Base-by-base conservation (phyloP, 2,329 filamentous ascomycete species). In the Alternaria viburni region DNA sequence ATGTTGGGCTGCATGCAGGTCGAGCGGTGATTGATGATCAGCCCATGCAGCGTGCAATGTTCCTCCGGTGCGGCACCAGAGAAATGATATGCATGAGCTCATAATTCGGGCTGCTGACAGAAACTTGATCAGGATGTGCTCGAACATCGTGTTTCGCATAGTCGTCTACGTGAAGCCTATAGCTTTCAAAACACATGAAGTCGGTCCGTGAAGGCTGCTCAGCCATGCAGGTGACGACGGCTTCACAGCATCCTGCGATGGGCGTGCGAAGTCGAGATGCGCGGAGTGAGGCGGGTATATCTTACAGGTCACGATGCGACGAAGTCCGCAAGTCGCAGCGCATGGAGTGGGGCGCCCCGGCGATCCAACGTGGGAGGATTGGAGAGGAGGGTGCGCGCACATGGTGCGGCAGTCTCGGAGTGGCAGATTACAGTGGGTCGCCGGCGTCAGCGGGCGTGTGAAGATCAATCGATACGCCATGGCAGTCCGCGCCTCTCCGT, bases 401-500 rank as follows among this genome's bases (percentile, higher is more conserved):
- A 52, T 51, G 30, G 56, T 56, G 54, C 44, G 54, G 54, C 59
- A 50, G 21, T 19, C 23, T 54, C 47, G 56, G 46, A 43, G 54
- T 56, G 25, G 32, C 32, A 52, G 28, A 19, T 23, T 52, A 28
- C 25, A 59, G 62, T 62, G 62, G 62, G 44, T 43, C 62, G 13
- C 44, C 44, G 44, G 59, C 62, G 59, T 62, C 59, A 62, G 62
- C 59, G 62, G 45, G 25, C 26, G 8, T 26, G 49, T 28, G 15
- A 41, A 47, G 52, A 49, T 57, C 62, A 54, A 58, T 61, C 58
- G 36, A 54, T 64, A 54, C 47, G 44, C 59, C 54, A 47, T 36
- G 46, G 30, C 17, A 3, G 30, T 49, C 57, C 54, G 54, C 54
- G 59, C 54, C 36, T 61, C 59, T 57, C 45, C 45, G 45, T 26